These are phyloP conservation scores for Boletus vermiculosoides DNA, from an alignment of 768 basidiomycete genomes.

Conservation along the genomic window DNA sequence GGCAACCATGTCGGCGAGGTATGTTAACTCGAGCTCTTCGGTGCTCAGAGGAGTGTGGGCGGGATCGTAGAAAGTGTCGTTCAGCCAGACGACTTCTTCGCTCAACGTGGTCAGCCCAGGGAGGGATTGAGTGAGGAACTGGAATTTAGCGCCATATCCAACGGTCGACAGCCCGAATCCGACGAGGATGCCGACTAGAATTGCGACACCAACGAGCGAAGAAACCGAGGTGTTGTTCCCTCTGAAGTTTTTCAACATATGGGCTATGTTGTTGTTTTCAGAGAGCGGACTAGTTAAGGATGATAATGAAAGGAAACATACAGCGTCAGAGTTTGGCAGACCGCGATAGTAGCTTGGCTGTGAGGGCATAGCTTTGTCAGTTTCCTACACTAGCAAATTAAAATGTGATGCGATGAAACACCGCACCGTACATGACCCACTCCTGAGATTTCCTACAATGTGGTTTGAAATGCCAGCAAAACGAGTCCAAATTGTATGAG, in stretches of 20 bases:
- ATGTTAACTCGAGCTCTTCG: slow-evolving; percentile 27
- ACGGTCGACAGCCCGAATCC: slow-evolving; percentile 26
- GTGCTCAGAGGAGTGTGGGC: not conserved
- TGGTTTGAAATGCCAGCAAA: not conserved
- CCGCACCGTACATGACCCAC: not conserved
- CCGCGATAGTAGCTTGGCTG: not conserved
- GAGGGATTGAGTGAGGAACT: slow-evolving; percentile 15
- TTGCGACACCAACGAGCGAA: slow-evolving; percentile 18
- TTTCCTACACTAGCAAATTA: not conserved
- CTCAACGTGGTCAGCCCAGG: slow-evolving; percentile 10
- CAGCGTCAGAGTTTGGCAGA: not conserved
- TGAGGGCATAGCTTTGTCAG: slow-evolving; percentile 1
- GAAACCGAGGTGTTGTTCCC: not conserved
- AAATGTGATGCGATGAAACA: not conserved
- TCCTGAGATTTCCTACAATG: not conserved
- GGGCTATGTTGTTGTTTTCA: not conserved
- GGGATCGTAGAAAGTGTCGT: slow-evolving; percentile 4
- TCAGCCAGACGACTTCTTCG: slow-evolving; percentile 13
- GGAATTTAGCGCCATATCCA: slow-evolving; percentile 13
- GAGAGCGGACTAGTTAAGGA: not conserved
- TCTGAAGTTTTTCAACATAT: slow-evolving; percentile 10
- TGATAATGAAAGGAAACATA: not conserved
- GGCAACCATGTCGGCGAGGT: slow-evolving; percentile 35
- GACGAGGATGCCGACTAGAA: slow-evolving; percentile 30
- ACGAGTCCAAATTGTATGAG: not conserved